These are phyloP conservation scores for Aspergillus ochraceoroseus DNA, from an alignment of 2,329 filamentous ascomycete species.

Conservation along the genomic window DNA sequence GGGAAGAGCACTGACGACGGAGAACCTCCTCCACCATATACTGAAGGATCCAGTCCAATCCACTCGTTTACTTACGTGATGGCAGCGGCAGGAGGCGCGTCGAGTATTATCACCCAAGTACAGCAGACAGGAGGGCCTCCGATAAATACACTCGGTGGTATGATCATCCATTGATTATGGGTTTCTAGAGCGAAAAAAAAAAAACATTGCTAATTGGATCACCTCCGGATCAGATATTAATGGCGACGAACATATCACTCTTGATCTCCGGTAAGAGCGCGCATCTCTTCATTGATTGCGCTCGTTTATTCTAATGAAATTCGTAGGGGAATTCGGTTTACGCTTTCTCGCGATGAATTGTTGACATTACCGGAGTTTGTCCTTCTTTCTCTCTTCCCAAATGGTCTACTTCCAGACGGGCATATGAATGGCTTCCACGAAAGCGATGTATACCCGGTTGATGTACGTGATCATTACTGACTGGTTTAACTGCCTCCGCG, in stretches of 20 bases:
- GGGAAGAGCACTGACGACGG: constrained; percentile 71
- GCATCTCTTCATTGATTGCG: constrained; percentile 12
- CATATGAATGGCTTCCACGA: constrained; percentile 92
- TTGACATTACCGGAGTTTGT: constrained; percentile 96
- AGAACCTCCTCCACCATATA: constrained; percentile 93
- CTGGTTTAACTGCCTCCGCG: neutral
- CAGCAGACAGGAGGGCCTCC: constrained; percentile 83
- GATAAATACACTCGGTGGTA: constrained; percentile 83
- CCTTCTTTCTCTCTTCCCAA: constrained; percentile 92
- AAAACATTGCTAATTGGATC: constrained; percentile 16
- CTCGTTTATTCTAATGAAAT: constrained; percentile 15
- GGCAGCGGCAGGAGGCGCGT: constrained; percentile 92
- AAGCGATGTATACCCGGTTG: constrained; percentile 90
- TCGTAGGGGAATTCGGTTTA: constrained; percentile 81
- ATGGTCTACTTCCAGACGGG: constrained; percentile 94
- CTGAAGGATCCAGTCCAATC: constrained; percentile 86
- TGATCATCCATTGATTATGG: constrained; percentile 21
- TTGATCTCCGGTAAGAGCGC: constrained; percentile 77
- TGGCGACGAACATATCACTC: constrained; percentile 87
- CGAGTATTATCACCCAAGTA: constrained; percentile 99
- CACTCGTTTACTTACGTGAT: constrained; percentile 93
- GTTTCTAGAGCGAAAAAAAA: neutral
- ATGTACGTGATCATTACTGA: constrained; percentile 59
- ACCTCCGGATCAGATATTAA: constrained; percentile 58
- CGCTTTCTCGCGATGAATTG: constrained; percentile 88